These are phyloP conservation scores for Cladobotryum protrusum DNA, from an alignment of 2,329 filamentous ascomycete species.

Conservation along the genomic window DNA sequence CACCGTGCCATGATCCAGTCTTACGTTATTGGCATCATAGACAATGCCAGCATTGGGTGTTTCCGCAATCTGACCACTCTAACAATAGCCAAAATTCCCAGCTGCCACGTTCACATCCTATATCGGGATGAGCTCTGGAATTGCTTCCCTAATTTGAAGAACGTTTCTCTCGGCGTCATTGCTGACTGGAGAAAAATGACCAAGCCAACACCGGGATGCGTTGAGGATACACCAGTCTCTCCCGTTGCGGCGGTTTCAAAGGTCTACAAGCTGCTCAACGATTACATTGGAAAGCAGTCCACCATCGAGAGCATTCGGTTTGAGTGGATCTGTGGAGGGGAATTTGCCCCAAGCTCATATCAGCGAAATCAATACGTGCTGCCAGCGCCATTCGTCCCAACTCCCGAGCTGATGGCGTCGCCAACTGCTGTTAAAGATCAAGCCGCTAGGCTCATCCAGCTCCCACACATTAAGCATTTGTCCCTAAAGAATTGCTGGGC, in stretches of 20 bases:
- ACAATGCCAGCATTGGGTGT: conserved; percentile 42
- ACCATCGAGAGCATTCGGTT: conserved; percentile 55
- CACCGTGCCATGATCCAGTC: conserved; percentile 63
- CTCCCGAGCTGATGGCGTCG: conserved; percentile 23
- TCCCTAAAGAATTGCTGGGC: conserved; percentile 66
- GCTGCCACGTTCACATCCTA: conserved; percentile 51
- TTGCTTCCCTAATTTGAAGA: conserved; percentile 46
- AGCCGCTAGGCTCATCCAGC: conserved; percentile 36
- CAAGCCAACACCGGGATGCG: conserved; percentile 44
- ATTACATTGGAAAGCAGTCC: conserved; percentile 39
- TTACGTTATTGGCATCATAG: conserved; percentile 58
- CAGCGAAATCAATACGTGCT: conserved; percentile 58
- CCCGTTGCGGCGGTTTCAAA: conserved; percentile 45
- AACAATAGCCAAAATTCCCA: conserved; percentile 59
- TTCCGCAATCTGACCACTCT: conserved; percentile 53
- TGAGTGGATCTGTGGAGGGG: conserved; percentile 63
- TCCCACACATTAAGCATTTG: conserved; percentile 53
- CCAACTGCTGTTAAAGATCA: conserved; percentile 25
- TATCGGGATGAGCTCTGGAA: conserved; percentile 56
- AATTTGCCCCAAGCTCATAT: conserved; percentile 55
- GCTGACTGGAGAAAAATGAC: conserved; percentile 59
- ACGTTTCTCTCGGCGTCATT: conserved; percentile 54
- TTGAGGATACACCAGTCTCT: conserved; percentile 41
- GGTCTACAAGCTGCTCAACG: conserved; percentile 47
- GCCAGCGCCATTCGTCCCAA: conserved; percentile 50